Conservation (phyloP, 2,329 filamentous ascomycete species). For the Mycosphaerelloides madeirae region DNA sequence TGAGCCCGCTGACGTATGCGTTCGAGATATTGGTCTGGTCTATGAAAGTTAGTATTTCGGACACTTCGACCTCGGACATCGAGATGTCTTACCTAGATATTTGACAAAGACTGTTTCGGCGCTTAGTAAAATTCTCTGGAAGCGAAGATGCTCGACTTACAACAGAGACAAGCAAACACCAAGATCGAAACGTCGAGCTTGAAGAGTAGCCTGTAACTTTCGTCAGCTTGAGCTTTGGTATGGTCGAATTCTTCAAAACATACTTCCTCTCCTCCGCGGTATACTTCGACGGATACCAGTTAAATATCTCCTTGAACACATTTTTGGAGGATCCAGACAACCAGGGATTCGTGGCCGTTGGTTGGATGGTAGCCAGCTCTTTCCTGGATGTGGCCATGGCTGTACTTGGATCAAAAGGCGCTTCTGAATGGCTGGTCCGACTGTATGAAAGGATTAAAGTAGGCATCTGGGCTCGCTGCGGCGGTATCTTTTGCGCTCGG, state of each 20-base stretch:
- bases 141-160: background rate
- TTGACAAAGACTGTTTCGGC: slow-evolving; percentile 5
- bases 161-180: slow-evolving; percentile 3
- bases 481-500: too few relatives aligned
- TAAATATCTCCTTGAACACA: slow-evolving; percentile 11
- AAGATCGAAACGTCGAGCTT: slow-evolving; percentile 13
- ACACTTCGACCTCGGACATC: too few relatives aligned
- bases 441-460: too few relatives aligned
- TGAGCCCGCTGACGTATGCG: slow-evolving; percentile 42
- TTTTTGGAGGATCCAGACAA: too few relatives aligned
- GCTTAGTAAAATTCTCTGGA: background rate
- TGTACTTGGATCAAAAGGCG: too few relatives aligned
- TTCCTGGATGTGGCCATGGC: too few relatives aligned
- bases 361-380: too few relatives aligned
- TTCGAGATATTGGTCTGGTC: slow-evolving; percentile 31
- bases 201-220: slow-evolving; percentile 8
- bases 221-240: background rate
- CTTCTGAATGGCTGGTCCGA: too few relatives aligned
- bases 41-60: too few relatives aligned
- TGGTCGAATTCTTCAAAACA: background rate
- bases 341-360: too few relatives aligned
- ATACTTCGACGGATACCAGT: slow-evolving; percentile 11
- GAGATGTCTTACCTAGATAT: slow-evolving; percentile 2
- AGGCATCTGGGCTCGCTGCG: too few relatives aligned
- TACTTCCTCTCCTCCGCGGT: slow-evolving; percentile 5